Evolutionary conservation across 1,139 yeast genomes (phyloP), one percentile per base, ranked within the genome.

Genomic region (Suhomyces coccinellae): DNA sequence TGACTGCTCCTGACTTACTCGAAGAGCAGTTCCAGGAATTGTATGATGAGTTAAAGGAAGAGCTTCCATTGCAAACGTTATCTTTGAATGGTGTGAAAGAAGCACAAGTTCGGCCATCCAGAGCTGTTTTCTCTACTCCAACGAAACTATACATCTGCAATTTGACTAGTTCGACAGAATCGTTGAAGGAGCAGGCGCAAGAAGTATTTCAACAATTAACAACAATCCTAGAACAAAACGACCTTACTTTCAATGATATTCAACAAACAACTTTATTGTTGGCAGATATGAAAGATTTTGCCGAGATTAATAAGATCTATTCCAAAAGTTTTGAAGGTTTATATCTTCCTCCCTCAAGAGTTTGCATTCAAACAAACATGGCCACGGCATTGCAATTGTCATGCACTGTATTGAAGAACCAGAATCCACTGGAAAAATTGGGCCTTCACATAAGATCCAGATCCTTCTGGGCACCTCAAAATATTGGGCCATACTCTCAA

Each of bases 381-480:
- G 71, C 83, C 1, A 44, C 52, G 1, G 57, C 64, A 6, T 60
- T 85, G 2, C 86, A 82, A 52, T 59, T 90, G 11, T 86, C 95
- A 0, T 82, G 87, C 31, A 67, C 75, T 5, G 73, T 75, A 2
- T 62, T 77, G 6, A 58, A 61, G 31, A 51, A 61, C 41, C 46
- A 59, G 11, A 54, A 57, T 2, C 48, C 58, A 0, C 47, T 48
- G 15, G 82, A 82, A 53, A 68, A 68, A 34, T 46, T 43, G 17
- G 97, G 98, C 0, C 69, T 93, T 20, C 98, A 93, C 59, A 88
- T 93, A 4, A 89, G 93, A 55, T 89, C 98, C 1, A 74, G 93
- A 47, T 89, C 97, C 26, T 90, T 85, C 62, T 93, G 99, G 99
- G 97, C 97, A 0, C 99, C 99, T 0, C 95, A 96, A 38, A 93